Evolutionary conservation across 1,284 basidiomycete genomes (phyloP).

Genomic region (Chondrostereum purpureum): DNA sequence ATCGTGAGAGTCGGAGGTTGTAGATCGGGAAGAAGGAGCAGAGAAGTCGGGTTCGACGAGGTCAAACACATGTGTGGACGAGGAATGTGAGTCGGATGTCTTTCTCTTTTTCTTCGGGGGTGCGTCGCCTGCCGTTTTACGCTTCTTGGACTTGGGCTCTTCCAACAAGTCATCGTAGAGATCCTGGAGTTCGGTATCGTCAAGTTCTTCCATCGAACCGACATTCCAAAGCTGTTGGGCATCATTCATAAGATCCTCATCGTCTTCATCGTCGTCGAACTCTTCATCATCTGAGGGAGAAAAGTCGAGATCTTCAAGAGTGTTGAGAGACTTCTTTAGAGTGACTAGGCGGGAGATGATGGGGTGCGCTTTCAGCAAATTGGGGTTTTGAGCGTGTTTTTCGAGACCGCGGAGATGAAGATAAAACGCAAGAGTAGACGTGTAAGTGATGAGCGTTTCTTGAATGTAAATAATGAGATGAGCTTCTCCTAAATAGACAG

Average conservation of each 20-base stretch:
- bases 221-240: constrained; percentile 20
- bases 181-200: constrained; percentile 47
- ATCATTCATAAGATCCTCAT: constrained; percentile 16
- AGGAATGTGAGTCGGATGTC: constrained; percentile 19
- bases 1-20: constrained; percentile 20
- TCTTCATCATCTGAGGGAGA: constrained; percentile 36
- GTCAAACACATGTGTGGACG: constrained; percentile 47
- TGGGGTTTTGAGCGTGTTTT: constrained; percentile 56
- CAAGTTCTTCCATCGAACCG: constrained; percentile 29
- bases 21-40: constrained; percentile 26
- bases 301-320: constrained; percentile 80
- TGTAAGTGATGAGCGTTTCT: constrained; percentile 89
- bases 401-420: constrained; percentile 75
- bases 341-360: constrained; percentile 78
- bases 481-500: constrained; percentile 2
- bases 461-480: constrained; percentile 13
- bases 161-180: constrained; percentile 47
- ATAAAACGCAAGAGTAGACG: constrained; percentile 90
- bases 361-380: constrained; percentile 67
- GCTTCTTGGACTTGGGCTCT: constrained; percentile 17
- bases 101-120: constrained; percentile 38
- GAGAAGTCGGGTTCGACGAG: constrained; percentile 67
- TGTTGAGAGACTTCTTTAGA: constrained; percentile 79
- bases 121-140: constrained; percentile 5
- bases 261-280: constrained; percentile 27